Base-by-base conservation (phyloP, 75 land plant genomes). In the Ceratopteris richardii region DNA sequence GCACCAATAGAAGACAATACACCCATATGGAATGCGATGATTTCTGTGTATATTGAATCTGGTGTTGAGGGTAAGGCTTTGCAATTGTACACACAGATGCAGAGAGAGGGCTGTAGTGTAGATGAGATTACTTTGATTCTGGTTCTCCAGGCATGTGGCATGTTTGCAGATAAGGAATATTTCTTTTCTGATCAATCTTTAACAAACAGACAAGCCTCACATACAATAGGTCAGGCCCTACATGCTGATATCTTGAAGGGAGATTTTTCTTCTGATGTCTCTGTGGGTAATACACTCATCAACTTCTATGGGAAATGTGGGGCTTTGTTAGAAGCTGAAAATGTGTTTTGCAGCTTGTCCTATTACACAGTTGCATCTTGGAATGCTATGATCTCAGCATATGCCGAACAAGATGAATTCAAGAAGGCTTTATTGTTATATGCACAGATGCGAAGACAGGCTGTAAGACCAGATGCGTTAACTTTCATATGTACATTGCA, bases 401-500 rank as follows among this genome's bases (percentile, higher is more conserved):
- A 31, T 56, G 37, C 30, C 2, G 33, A 56, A 31, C 13, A 31
- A 14, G 58, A 27, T 29, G 16, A 31, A 22, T n/a, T 51, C 26
- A 62, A 73, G 12, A 70, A 73, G 42, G 77, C 80, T 25, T 19
- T 81, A 2, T 25, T 50, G 6, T 61, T 58, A 13, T 73, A 72
- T 22, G 25, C 21, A 21, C 52, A 64, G 37, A 73, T 73, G 65
- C 43, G 44, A 21, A 31, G 14, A 13, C 25, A 61, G 26, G 75
- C 46, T 12, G 14, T 67, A 17, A n/a, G 31, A 21, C 36, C 63
- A n/a, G 67, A 82, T 44, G n/a, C 66, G 41, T 67, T 58, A 29
- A 71, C 63, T 50, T 2, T 70, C 33, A 64, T 74, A 25, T 67
- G 72, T 23, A 44, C 71, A n/a, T 31, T 77, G 33, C 54, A 71